phyloP scores from a whole-genome alignment of 75 land plant genomes.

The Pseudotsuga menziesii region DNA sequence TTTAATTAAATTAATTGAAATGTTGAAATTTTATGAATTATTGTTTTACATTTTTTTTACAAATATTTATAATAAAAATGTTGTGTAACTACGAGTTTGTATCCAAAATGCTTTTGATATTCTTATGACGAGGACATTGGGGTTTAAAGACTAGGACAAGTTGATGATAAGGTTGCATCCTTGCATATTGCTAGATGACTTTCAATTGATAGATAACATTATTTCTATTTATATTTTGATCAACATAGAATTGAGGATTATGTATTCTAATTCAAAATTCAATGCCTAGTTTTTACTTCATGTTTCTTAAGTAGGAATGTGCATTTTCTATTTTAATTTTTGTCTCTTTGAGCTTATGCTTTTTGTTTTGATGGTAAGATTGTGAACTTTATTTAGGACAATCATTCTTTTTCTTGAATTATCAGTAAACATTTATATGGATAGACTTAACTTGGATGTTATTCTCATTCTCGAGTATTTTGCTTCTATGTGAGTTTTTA shows the following conservation, averaged over 20 bases:
- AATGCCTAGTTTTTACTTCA: not conserved
- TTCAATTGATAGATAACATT: not conserved
- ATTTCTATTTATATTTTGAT: not conserved
- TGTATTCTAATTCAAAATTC: not conserved
- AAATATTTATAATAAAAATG: too few relatives aligned
- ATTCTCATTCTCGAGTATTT: too few relatives aligned
- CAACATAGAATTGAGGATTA: not conserved
- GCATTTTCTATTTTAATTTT: not conserved
- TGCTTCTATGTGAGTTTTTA: too few relatives aligned
- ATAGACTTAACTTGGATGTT: not conserved
- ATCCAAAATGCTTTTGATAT: not conserved
- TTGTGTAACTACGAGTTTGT: not conserved
- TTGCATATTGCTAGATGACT: slow-evolving; percentile 24
- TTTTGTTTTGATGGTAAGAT: not conserved
- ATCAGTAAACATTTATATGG: not conserved
- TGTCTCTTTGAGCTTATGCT: not conserved
- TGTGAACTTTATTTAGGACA: not conserved
- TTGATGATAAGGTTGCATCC: slow-evolving; percentile 40
- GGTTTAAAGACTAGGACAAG: slow-evolving; percentile 50
- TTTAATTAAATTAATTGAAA: too few relatives aligned
- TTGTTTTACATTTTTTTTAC: too few relatives aligned
- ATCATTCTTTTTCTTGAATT: not conserved
- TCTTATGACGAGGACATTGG: slow-evolving; percentile 57
- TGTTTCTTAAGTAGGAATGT: not conserved
- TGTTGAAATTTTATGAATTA: too few relatives aligned